phyloP scores from a whole-genome alignment of 805 yeast genomes.

The Saturnispora galanensis region DNA sequence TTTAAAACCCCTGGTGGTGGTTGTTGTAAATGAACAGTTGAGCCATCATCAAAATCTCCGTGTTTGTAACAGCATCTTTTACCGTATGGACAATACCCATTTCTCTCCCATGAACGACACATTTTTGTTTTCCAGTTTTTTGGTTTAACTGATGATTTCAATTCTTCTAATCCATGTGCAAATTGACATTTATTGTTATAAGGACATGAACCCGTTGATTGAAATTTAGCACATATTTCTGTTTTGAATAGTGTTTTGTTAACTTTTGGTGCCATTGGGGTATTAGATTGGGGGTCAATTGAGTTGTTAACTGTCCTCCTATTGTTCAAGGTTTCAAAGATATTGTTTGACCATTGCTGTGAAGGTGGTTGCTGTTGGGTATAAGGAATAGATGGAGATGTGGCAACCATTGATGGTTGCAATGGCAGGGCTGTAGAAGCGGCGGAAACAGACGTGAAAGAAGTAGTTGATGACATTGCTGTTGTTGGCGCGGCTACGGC shows the following conservation, averaged over 20 bases:
- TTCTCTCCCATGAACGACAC: conserved; percentile 78
- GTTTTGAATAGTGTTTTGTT: conserved; percentile 59
- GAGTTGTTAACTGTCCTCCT: neutral
- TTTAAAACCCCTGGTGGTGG: conserved; percentile 6
- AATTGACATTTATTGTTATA: conserved; percentile 89
- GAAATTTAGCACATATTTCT: conserved; percentile 75
- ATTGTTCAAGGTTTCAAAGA: neutral
- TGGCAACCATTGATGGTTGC: too few relatives aligned
- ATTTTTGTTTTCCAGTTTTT: conserved; percentile 86
- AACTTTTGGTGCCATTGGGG: conserved; percentile 2
- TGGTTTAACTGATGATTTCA: conserved; percentile 62
- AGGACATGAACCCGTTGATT: conserved; percentile 65
- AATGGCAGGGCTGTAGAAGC: too few relatives aligned
- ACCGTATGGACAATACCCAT: conserved; percentile 80
- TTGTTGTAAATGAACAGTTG: conserved; percentile 2
- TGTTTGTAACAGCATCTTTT: conserved; percentile 89
- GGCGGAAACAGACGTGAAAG: neutral
- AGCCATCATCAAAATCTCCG: conserved; percentile 32
- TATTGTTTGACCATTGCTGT: neutral
- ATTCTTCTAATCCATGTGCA: conserved; percentile 80
- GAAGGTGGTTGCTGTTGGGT: neutral
- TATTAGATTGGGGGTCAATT: neutral
- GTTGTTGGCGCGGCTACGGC: neutral
- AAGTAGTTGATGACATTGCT: conserved; percentile 1
- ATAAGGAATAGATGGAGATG: too few relatives aligned